These are phyloP conservation scores for Adansonia rubrostipa DNA, from an alignment of 441 rosid species.

Conservation along the genomic window DNA sequence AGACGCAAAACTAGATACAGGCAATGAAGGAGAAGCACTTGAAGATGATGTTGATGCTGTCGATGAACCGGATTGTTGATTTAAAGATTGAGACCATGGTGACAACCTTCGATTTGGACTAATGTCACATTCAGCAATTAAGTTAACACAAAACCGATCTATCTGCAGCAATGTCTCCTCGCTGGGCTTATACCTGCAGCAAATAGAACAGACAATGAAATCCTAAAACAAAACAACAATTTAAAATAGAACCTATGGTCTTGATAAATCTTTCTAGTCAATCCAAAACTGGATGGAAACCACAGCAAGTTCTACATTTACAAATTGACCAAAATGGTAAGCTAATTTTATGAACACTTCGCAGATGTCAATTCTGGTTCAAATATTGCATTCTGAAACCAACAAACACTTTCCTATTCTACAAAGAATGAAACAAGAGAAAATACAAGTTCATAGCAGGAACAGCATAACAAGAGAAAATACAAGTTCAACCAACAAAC, in stretches of 20 bases:
- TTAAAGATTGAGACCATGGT: conserved; percentile 54
- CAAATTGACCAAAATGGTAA: conserved; percentile 5
- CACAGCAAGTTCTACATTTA: conserved; percentile 15
- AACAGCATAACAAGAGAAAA: conserved; percentile 13
- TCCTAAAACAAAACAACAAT: conserved; percentile 23
- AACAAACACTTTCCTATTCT: conserved; percentile 15
- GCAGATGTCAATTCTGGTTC: conserved; percentile 16
- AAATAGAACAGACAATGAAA: conserved; percentile 25
- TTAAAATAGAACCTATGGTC: conserved; percentile 15
- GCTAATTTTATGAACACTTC: background rate
- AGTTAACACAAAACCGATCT: conserved; percentile 82
- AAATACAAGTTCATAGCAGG: too few species aligned
- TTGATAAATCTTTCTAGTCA: conserved; percentile 21
- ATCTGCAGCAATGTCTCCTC: conserved; percentile 93
- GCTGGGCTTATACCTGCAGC: conserved; percentile 88
- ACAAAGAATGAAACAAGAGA: conserved; percentile 16
- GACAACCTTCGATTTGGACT: conserved; percentile 58
- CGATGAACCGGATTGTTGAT: conserved; percentile 49
- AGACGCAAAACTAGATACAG: conserved; percentile 91
- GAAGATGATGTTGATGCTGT: conserved; percentile 47
- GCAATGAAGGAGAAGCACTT: conserved; percentile 65
- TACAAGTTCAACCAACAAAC: conserved; percentile 21
- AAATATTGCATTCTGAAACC: conserved; percentile 8
- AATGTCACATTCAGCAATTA: conserved; percentile 75
- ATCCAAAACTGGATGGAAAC: conserved; percentile 2